Base-by-base conservation (phyloP, 352 stramenopile genomes). In the Pythium volutum region DNA sequence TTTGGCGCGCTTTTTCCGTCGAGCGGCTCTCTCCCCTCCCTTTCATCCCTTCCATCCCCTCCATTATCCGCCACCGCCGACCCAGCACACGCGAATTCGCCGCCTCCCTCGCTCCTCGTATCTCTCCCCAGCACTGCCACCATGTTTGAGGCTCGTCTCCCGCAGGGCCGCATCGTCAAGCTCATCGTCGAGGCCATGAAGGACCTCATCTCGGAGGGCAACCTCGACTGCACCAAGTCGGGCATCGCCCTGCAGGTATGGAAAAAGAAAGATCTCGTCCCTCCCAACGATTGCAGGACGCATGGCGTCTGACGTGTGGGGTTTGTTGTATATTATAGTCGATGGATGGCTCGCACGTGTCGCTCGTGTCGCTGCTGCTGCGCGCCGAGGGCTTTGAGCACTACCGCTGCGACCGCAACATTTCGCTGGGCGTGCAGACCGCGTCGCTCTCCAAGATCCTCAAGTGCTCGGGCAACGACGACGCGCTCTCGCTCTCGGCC, bases 311-410 rank as follows among this genome's bases (percentile, higher is more conserved):
- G n/a, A n/a, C n/a, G n/a, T n/a, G n/a, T n/a, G n/a, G n/a, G n/a
- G n/a, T n/a, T n/a, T n/a, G n/a, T n/a, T n/a, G n/a, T n/a, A n/a
- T n/a, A n/a, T n/a, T n/a, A n/a, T 82, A 99, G 83, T 98, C 97
- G 34, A 99, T 99, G 98, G 98, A 99, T 77, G 97, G 92, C 50
- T 98, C 96, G 27, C 98, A 99, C 76, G 98, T 99, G 39, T 98
- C 97, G 59, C 85, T 99, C 15, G 97, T 98, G 45, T 95, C 95
- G 49, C 77, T 99, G 29, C 70, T 97, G 54, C 81, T 99, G 55
- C 87, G 88, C 38, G 84, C 81, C 41, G 91, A 96, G 62, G 96
- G 90, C 52, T 99, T 99, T 74, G 95, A 98, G 71, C 93, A 98
- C 81, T 99, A 98, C 81, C 88, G 98, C 66, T 99, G 97, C 77